phyloP scores from a whole-genome alignment of 2,329 filamentous ascomycete genomes.

The Aspergillus sojae region DNA sequence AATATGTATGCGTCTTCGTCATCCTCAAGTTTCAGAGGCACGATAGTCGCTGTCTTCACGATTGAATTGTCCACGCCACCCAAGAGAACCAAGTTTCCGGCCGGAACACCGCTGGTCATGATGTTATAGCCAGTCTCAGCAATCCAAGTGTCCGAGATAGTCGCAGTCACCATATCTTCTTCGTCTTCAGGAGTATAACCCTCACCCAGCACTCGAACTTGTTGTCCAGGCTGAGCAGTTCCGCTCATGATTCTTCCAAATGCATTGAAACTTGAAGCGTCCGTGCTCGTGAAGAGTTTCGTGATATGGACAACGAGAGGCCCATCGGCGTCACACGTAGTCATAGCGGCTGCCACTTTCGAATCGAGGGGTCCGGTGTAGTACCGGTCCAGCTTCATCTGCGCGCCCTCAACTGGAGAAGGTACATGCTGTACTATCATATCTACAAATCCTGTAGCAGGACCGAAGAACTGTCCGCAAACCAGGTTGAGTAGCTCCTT shows the following conservation, averaged over 20 bases:
- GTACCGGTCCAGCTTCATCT: slow-evolving; percentile 76
- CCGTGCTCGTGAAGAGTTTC: slow-evolving; percentile 86
- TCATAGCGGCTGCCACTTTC: slow-evolving; percentile 78
- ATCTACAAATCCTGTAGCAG: slow-evolving; percentile 87
- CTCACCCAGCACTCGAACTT: slow-evolving; percentile 90
- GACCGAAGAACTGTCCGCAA: slow-evolving; percentile 93
- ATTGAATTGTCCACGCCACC: slow-evolving; percentile 96
- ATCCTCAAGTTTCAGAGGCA: slow-evolving; percentile 77
- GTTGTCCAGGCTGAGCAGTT: slow-evolving; percentile 76
- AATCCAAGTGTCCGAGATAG: slow-evolving; percentile 84
- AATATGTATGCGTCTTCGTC: slow-evolving; percentile 96
- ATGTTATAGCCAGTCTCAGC: slow-evolving; percentile 93
- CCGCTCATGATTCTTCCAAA: slow-evolving; percentile 93
- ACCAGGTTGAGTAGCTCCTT: slow-evolving; percentile 85
- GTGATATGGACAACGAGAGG: slow-evolving; percentile 90
- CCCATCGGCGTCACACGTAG: slow-evolving; percentile 81
- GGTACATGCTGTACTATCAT: slow-evolving; percentile 91
- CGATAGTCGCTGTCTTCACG: slow-evolving; percentile 91
- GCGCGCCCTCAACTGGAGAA: slow-evolving; percentile 77
- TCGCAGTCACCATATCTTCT: slow-evolving; percentile 91
- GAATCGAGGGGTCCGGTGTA: slow-evolving; percentile 90
- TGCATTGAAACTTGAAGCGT: slow-evolving; percentile 88
- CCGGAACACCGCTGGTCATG: slow-evolving; percentile 85
- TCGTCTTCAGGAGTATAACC: slow-evolving; percentile 96
- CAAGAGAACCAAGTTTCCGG: slow-evolving; percentile 90